Evolutionary conservation across 805 yeast species (phyloP).

Genomic region (Barnettozyma botsteinii): DNA sequence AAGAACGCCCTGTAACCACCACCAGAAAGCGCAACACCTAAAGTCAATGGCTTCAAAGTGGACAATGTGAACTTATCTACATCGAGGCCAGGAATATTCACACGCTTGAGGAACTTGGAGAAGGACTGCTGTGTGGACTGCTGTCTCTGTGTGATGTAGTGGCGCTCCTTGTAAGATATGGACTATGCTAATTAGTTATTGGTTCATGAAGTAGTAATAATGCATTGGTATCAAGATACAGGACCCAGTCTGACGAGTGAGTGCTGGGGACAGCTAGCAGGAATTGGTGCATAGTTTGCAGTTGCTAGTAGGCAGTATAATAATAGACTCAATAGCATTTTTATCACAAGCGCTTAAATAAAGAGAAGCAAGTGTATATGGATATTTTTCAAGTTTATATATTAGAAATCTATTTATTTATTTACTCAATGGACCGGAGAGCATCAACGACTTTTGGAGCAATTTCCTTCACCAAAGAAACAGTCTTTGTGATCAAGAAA

Average conservation of each 20-base stretch:
- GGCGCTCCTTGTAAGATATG: slow-evolving; percentile 13
- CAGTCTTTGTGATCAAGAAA: slow-evolving; percentile 42
- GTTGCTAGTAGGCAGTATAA: background rate
- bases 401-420: background rate
- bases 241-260: slow-evolving; percentile 10
- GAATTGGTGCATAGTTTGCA: slow-evolving; percentile 9
- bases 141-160: slow-evolving; percentile 29
- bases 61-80: slow-evolving; percentile 21
- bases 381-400: too few species aligned
- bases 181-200: slow-evolving; percentile 5
- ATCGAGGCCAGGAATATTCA: slow-evolving; percentile 32
- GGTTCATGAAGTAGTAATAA: too few species aligned
- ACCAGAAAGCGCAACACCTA: slow-evolving; percentile 67
- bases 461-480: slow-evolving; percentile 50
- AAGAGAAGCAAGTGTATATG: too few species aligned
- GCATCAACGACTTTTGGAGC: slow-evolving; percentile 53
- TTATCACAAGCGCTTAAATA: background rate
- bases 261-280: slow-evolving; percentile 9
- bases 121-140: slow-evolving; percentile 28
- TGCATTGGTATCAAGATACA: slow-evolving; percentile 8
- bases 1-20: slow-evolving; percentile 93
- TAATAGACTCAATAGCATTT: background rate
- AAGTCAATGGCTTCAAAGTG: slow-evolving; percentile 28
- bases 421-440: slow-evolving; percentile 8
- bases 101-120: slow-evolving; percentile 25